Evolutionary conservation across 495 filamentous ascomycete genomes (phyloP).

Genomic region (Daldinia bambusicola): DNA sequence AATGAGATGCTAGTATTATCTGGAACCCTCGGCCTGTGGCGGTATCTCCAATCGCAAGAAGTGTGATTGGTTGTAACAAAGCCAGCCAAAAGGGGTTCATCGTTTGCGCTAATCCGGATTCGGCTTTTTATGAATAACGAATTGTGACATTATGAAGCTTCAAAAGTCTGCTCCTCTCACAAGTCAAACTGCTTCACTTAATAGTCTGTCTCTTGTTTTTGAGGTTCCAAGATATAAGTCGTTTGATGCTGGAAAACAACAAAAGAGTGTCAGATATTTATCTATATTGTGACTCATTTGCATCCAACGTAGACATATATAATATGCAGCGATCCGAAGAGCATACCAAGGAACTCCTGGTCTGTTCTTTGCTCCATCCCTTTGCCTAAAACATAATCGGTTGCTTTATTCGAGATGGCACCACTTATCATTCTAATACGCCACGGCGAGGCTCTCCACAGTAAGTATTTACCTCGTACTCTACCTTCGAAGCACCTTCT

Average conservation of each 20-base stretch:
- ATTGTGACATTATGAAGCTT: constrained; percentile 38
- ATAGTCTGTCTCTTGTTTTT: neutral
- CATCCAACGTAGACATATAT: neutral
- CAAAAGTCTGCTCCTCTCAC: constrained; percentile 19
- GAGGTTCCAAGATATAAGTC: constrained; percentile 14
- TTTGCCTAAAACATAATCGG: constrained; percentile 10
- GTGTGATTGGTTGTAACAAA: constrained; percentile 11
- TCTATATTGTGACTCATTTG: constrained; percentile 11
- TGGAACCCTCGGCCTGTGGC: neutral
- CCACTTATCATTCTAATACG: constrained; percentile 60
- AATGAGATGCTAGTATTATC: constrained; percentile 18
- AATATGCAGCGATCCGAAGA: constrained; percentile 31
- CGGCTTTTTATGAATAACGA: constrained; percentile 36
- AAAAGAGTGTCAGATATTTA: neutral
- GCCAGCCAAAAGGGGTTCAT: constrained; percentile 12
- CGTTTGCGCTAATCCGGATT: constrained; percentile 17
- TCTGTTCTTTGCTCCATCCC: constrained; percentile 14
- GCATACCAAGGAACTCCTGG: constrained; percentile 15
- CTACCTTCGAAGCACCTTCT: constrained; percentile 13
- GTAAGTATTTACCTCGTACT: constrained; percentile 39
- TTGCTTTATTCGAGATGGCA: constrained; percentile 48
- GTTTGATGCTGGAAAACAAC: neutral
- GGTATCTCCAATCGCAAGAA: neutral
- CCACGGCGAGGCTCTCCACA: constrained; percentile 61
- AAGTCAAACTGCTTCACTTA: constrained; percentile 1